Base-by-base conservation (phyloP, 75 land plant genomes). In the Cunninghamia lanceolata region DNA sequence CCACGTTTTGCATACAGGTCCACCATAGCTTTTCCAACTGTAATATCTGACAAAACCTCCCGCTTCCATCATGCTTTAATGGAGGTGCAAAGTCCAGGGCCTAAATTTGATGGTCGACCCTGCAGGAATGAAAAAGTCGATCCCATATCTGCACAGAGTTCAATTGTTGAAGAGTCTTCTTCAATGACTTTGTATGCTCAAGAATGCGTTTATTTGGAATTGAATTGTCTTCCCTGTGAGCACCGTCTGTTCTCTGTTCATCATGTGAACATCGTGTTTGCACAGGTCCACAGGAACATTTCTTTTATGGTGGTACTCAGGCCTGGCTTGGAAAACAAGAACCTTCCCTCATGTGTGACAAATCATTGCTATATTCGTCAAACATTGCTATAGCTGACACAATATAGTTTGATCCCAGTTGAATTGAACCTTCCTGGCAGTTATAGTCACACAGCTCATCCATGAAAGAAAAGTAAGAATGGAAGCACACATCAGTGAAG, bases 291-390 rank as follows among this genome's bases (percentile, higher is more conserved):
- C 88, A 89, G n/a, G 14, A 82, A 16, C 63, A 13, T 66, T 85
- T 83, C 82, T 80, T 34, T 84, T 86, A 82, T 88, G 92, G 25
- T 95, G 94, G 84, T 96, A 96, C 59, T 59, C 87, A 35, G 94
- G 98, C 95, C 98, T 96, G 94, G 92, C 95, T 92, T 54, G 99
- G 99, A 88, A 97, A 85, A 83, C 93, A 93, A 11, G 99, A 93
- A 3, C 99, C 99, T 78, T 93, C 98, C 35, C 90, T 83, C 91
- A 96, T 80, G 85, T 96, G 91, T 59, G 96, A 95, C 77, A 94
- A 74, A 74, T 97, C 99, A 86, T 94, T 97, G 50, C 91, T 88
- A 74, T 97, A 96, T 68, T 97, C 99, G 84, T 96, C 99, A 84
- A 96, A 95, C 83, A 94, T 52, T 38, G 98, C 94, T 42, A 94